Conservation (phyloP, 2,329 filamentous ascomycete genomes). For the Penicillium sp. region DNA sequence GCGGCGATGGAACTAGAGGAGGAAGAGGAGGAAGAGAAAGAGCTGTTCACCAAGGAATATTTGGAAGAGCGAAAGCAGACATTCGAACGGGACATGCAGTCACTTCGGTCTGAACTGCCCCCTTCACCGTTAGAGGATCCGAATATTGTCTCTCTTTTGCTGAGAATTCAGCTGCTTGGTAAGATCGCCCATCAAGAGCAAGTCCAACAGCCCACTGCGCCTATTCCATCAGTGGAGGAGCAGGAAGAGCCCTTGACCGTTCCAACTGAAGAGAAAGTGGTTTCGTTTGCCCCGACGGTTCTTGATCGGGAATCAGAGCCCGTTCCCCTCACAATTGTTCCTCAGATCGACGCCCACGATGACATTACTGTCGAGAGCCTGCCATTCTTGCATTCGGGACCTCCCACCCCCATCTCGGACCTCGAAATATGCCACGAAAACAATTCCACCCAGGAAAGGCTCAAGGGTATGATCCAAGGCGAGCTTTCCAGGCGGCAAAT, state of each 20-base stretch:
- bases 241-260: slow-evolving; percentile 10
- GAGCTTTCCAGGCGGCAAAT: slow-evolving; percentile 49
- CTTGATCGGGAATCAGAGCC: slow-evolving; percentile 15
- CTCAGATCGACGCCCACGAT: slow-evolving; percentile 20
- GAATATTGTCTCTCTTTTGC: slow-evolving; percentile 47
- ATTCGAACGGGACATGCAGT: slow-evolving; percentile 53
- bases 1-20: not conserved
- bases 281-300: slow-evolving; percentile 21
- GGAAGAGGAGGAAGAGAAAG: slow-evolving; percentile 48
- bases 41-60: slow-evolving; percentile 55
- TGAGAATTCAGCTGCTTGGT: slow-evolving; percentile 53
- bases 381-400: slow-evolving; percentile 53
- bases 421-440: slow-evolving; percentile 54
- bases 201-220: slow-evolving; percentile 27
- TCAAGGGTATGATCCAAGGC: slow-evolving; percentile 47
- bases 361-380: slow-evolving; percentile 50
- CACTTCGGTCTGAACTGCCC: slow-evolving; percentile 51
- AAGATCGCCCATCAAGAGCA: slow-evolving; percentile 47
- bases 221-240: slow-evolving; percentile 25
- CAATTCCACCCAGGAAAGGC: slow-evolving; percentile 41
- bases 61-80: slow-evolving; percentile 52
- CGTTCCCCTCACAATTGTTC: slow-evolving; percentile 15
- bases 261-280: slow-evolving; percentile 18
- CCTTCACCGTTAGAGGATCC: slow-evolving; percentile 51
- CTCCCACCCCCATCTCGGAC: slow-evolving; percentile 53